Evolutionary conservation across 169 alveolate genomes (phyloP).

Genomic region (Plasmodium coatneyi): DNA sequence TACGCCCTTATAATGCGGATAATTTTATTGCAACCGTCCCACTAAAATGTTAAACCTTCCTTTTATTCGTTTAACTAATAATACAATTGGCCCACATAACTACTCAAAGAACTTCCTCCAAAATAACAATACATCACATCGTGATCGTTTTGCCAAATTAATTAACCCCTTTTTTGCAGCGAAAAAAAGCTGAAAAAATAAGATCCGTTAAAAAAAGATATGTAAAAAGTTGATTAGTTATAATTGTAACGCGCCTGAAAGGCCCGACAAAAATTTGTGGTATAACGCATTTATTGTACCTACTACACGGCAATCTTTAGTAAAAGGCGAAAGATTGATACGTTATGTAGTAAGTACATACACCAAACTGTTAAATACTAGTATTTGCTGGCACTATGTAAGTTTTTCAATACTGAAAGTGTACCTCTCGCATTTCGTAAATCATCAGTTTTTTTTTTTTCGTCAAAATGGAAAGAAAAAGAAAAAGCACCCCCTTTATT

Average conservation of each 20-base stretch:
- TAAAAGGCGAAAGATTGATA: constrained; percentile 98
- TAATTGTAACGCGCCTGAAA: constrained; percentile 57
- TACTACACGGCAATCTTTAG: constrained; percentile 98
- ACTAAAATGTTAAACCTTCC: too few species aligned
- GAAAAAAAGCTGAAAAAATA: too few species aligned
- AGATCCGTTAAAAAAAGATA: not conserved
- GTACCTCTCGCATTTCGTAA: constrained; percentile 32
- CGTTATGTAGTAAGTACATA: constrained; percentile 82
- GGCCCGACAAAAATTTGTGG: constrained; percentile 83
- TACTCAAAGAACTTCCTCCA: too few species aligned
- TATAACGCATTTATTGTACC: constrained; percentile 82
- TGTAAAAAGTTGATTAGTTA: constrained; percentile 64
- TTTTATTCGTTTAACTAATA: too few species aligned
- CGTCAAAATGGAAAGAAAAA: not conserved
- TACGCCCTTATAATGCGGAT: too few species aligned
- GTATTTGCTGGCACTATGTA: constrained; percentile 6
- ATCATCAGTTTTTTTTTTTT: not conserved
- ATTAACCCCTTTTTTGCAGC: not conserved
- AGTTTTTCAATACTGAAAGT: constrained; percentile 30
- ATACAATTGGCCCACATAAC: too few species aligned
- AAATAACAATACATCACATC: too few species aligned
- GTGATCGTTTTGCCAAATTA: too few species aligned
- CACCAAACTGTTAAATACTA: not conserved
- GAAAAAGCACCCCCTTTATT: not conserved
- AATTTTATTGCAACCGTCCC: too few species aligned